A percentile compares a stretch with the other conserved stretches of the same genome.
Conservation (phyloP, 2,329 filamentous ascomycete species). For the Hymenoscyphus salicellus region DNA sequence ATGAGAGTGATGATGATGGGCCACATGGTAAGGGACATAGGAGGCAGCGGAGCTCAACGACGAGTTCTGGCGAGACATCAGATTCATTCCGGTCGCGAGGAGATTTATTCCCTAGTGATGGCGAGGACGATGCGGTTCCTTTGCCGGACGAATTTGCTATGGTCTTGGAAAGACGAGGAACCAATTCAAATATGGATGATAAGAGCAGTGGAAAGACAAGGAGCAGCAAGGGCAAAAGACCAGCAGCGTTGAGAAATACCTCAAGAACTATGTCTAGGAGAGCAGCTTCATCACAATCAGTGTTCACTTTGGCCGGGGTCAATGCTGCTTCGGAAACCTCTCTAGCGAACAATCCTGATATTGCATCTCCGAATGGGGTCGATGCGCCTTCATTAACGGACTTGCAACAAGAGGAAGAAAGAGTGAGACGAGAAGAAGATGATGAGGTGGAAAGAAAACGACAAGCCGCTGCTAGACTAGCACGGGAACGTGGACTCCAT, state of each 20-base stretch:
- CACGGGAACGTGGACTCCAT: constrained; percentile 47
- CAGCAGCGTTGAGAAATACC: constrained; percentile 44
- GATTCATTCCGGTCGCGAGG: constrained; percentile 85
- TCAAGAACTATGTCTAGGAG: constrained; percentile 57
- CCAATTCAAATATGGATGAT: constrained; percentile 59
- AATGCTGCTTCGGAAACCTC: constrained; percentile 29
- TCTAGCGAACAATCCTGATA: constrained; percentile 35
- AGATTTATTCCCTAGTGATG: constrained; percentile 86
- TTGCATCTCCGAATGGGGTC: constrained; percentile 38
- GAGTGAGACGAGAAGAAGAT: constrained; percentile 47
- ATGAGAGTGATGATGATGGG: constrained; percentile 29
- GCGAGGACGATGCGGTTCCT: constrained; percentile 84
- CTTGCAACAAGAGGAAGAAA: constrained; percentile 52
- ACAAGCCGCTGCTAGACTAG: constrained; percentile 51
- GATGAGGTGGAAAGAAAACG: constrained; percentile 52
- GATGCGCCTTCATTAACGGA: constrained; percentile 49
- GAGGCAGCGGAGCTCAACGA: constrained; percentile 72
- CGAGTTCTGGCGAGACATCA: constrained; percentile 74
- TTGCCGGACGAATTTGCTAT: constrained; percentile 90
- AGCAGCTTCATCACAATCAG: constrained; percentile 30
- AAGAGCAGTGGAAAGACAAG: constrained; percentile 64
- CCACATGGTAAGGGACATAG: constrained; percentile 30
- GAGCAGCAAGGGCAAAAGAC: constrained; percentile 59
- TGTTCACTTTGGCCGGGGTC: constrained; percentile 20
- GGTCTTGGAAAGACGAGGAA: constrained; percentile 69